These are phyloP conservation scores for Aquilaria yunnanensis DNA, from an alignment of 345 rosid species.

Conservation along the genomic window DNA sequence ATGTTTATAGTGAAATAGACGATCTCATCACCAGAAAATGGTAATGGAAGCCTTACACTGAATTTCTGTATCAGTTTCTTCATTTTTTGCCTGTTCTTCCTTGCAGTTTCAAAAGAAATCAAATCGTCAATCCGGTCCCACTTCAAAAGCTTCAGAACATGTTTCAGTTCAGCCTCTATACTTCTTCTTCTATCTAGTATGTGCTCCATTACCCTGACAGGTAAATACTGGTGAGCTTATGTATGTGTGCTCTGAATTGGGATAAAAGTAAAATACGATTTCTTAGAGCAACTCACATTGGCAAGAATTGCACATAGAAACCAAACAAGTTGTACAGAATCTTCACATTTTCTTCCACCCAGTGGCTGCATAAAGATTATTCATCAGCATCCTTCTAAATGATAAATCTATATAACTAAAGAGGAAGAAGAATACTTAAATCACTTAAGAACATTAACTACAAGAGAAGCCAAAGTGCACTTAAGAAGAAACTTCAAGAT, in stretches of 20 bases:
- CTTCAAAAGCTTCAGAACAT: constrained; percentile 57
- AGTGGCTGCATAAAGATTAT: constrained; percentile 37
- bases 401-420: neutral
- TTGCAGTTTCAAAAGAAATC: constrained; percentile 47
- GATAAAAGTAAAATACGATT: constrained; percentile 3
- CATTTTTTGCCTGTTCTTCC: constrained; percentile 66
- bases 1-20: too few species aligned
- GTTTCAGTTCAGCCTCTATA: constrained; percentile 58
- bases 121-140: constrained; percentile 70
- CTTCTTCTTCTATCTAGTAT: constrained; percentile 45
- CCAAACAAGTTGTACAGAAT: constrained; percentile 84
- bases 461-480: neutral
- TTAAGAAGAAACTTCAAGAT: neutral
- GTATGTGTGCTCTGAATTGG: constrained; percentile 5
- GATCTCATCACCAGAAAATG: too few species aligned
- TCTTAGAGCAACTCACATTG: constrained; percentile 46
- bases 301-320: constrained; percentile 78
- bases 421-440: neutral
- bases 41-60: constrained; percentile 39
- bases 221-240: constrained; percentile 19
- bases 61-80: constrained; percentile 69
- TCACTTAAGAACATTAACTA: neutral
- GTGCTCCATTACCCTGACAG: constrained; percentile 54
- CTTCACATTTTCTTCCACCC: constrained; percentile 48
- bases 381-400: constrained; percentile 16